Evolutionary conservation across 2,329 filamentous ascomycete genomes (phyloP).

Genomic region (Saccharata proteae): DNA sequence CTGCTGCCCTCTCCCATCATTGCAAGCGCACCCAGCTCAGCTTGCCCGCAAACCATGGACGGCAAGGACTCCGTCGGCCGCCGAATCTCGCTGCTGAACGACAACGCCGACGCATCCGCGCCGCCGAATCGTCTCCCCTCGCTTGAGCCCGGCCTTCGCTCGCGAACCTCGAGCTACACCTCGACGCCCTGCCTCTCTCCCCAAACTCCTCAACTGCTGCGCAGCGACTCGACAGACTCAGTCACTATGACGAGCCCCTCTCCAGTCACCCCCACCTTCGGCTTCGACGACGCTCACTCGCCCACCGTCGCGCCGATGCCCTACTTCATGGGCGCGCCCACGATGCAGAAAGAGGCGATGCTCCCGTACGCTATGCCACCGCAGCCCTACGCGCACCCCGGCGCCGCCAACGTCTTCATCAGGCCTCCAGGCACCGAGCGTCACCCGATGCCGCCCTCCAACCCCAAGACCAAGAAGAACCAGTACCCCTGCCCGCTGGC

Average conservation of each 20-base stretch:
- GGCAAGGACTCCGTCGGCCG: conserved; percentile 38
- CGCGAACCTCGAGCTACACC: conserved; percentile 31
- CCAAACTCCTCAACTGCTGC: conserved; percentile 33
- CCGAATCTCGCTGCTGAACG: conserved; percentile 39
- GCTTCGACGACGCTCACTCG: conserved; percentile 10
- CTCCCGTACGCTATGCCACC: conserved; percentile 1
- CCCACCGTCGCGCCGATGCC: conserved; percentile 1
- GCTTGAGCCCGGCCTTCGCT: conserved; percentile 22
- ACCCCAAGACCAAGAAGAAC: conserved; percentile 43
- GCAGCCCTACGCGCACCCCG: conserved; percentile 9
- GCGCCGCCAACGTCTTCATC: conserved; percentile 3
- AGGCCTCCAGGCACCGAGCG: conserved; percentile 16
- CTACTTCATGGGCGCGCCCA: conserved; percentile 5
- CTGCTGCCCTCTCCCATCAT: not conserved
- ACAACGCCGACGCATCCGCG: conserved; percentile 23
- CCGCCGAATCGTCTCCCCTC: conserved; percentile 22
- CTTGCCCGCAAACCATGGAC: conserved; percentile 28
- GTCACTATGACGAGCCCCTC: conserved; percentile 30
- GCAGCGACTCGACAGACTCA: conserved; percentile 36
- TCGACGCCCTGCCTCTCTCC: conserved; percentile 35
- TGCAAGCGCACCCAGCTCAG: conserved; percentile 3
- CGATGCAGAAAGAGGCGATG: conserved; percentile 1
- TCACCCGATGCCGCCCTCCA: conserved; percentile 33
- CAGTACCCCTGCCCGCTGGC: conserved; percentile 64
- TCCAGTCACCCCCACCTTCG: conserved; percentile 33